Evolutionary conservation across 2,329 filamentous ascomycete genomes (phyloP).

Genomic region (Byssothecium circinans): DNA sequence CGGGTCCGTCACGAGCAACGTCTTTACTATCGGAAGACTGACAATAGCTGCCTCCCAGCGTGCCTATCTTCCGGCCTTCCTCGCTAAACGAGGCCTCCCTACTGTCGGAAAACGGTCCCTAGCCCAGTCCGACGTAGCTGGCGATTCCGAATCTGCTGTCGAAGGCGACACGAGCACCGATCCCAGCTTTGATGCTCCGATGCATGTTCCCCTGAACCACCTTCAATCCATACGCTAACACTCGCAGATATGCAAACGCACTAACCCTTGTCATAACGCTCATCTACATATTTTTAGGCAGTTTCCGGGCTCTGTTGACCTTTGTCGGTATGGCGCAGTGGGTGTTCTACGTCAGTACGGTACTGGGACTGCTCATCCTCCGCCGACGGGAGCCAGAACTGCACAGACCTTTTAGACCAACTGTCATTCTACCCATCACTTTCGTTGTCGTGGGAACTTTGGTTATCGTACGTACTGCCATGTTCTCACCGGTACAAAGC

Average conservation of each 20-base stretch:
- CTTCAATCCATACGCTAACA: conserved; percentile 10
- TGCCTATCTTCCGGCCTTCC: conserved; percentile 38
- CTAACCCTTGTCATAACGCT: conserved; percentile 44
- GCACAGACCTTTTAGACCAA: conserved; percentile 59
- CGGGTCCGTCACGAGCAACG: conserved; percentile 64
- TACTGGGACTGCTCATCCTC: conserved; percentile 60
- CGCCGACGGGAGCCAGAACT: conserved; percentile 60
- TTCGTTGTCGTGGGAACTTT: conserved; percentile 63
- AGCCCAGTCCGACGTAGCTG: background rate
- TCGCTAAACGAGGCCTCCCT: conserved; percentile 34
- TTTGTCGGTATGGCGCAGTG: conserved; percentile 51
- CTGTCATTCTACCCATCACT: conserved; percentile 53
- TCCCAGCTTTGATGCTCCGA: conserved; percentile 34
- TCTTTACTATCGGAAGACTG: conserved; percentile 64
- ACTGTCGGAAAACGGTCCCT: conserved; percentile 3
- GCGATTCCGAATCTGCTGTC: background rate
- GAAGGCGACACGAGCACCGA: conserved; percentile 1
- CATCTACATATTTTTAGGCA: conserved; percentile 62
- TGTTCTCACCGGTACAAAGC: conserved; percentile 60
- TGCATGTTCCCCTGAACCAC: conserved; percentile 21
- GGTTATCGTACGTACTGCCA: conserved; percentile 60
- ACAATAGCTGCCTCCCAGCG: conserved; percentile 56
- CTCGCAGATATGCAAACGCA: conserved; percentile 30
- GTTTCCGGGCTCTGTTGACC: conserved; percentile 62
- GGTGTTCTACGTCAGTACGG: conserved; percentile 66